Evolutionary conservation across 306 rosid species (phyloP).

Genomic region (Castanea sativa): DNA sequence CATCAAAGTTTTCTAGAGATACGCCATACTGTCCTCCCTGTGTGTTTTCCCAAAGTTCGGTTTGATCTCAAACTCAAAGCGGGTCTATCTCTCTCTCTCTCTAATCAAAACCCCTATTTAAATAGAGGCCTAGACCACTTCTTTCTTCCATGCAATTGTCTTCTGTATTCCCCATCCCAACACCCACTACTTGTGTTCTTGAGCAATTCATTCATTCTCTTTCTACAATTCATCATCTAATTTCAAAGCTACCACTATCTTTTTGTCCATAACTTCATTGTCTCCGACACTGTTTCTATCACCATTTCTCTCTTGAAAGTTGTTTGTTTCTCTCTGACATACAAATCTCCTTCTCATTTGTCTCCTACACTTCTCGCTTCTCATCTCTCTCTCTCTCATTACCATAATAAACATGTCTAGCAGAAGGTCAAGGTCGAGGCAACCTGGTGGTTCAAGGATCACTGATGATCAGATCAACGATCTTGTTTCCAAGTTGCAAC

Average conservation of each 20-base stretch:
- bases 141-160: conserved; percentile 45
- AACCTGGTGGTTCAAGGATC: conserved; percentile 72
- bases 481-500: conserved; percentile 90
- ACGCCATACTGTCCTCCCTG: background rate
- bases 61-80: background rate
- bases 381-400: background rate
- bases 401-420: conserved; percentile 44
- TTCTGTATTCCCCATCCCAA: conserved; percentile 21
- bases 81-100: conserved; percentile 4
- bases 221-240: background rate
- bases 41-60: background rate
- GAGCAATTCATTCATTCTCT: background rate
- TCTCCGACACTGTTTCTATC: background rate
- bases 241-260: background rate
- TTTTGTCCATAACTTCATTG: background rate
- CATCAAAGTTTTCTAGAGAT: background rate
- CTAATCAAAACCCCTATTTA: conserved; percentile 22
- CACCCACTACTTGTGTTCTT: conserved; percentile 17
- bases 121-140: conserved; percentile 27
- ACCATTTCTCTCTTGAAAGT: background rate
- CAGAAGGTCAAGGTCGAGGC: conserved; percentile 73
- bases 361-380: background rate
- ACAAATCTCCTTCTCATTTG: background rate
- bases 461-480: conserved; percentile 95
- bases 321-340: conserved; percentile 5